Evolutionary conservation across 805 yeast species (phyloP).

Genomic region (Blastobotrys parvus): DNA sequence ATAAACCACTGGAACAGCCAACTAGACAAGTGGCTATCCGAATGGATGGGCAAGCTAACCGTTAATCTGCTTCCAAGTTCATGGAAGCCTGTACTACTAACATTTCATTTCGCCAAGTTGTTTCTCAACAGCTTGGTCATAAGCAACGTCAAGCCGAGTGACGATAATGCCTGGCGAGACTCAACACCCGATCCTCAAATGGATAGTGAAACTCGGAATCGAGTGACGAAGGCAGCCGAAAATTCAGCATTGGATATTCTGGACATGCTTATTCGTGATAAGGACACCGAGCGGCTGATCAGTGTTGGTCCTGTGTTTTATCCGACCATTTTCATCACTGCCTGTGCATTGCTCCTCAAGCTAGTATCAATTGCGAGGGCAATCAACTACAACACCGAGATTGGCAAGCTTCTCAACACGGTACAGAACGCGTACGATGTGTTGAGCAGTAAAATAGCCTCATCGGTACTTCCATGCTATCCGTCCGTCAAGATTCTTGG

Average conservation of each 20-base stretch:
- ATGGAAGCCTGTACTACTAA: constrained; percentile 18
- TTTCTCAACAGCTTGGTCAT: constrained; percentile 14
- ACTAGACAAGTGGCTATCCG: constrained; percentile 17
- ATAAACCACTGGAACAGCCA: constrained; percentile 16
- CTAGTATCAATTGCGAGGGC: constrained; percentile 10
- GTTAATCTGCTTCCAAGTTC: constrained; percentile 15
- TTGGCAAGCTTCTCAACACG: constrained; percentile 3
- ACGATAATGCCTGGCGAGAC: background rate
- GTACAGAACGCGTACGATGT: constrained; percentile 6
- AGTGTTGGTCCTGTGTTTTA: constrained; percentile 18
- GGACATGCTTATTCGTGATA: constrained; percentile 15
- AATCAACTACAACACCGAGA: constrained; percentile 7
- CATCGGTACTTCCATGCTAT: constrained; percentile 13
- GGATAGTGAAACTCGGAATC: background rate
- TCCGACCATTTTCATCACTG: constrained; percentile 19
- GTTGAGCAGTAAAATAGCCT: constrained; percentile 5
- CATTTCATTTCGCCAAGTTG: constrained; percentile 19
- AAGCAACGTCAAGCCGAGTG: constrained; percentile 5
- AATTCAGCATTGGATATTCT: constrained; percentile 17
- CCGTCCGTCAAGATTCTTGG: constrained; percentile 12
- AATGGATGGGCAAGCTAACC: constrained; percentile 17
- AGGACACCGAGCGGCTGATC: constrained; percentile 16
- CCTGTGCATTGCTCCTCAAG: constrained; percentile 17
- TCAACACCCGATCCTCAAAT: constrained; percentile 1
- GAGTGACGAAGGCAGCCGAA: constrained; percentile 14